Percentiles rank a stretch among this genome's conserved stretches.
These are phyloP conservation scores for Chaetomiaceae sp. DNA, from an alignment of 2,329 filamentous ascomycete genomes.

Conservation along the genomic window DNA sequence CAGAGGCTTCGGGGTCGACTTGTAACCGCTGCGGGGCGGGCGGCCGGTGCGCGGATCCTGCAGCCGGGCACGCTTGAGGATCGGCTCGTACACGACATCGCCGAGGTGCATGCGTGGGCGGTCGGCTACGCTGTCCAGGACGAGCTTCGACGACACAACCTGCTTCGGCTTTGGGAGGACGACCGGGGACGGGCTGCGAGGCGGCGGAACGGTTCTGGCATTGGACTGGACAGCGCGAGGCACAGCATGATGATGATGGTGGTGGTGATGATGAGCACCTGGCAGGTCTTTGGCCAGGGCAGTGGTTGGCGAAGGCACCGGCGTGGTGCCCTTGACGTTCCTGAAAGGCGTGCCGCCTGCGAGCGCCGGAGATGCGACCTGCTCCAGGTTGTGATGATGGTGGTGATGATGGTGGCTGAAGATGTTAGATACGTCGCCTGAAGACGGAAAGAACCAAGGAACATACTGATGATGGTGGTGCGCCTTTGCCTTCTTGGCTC, in stretches of 20 bases:
- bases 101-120: constrained; percentile 77
- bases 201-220: constrained; percentile 28
- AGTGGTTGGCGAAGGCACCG: constrained; percentile 41
- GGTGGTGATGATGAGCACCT: constrained; percentile 37
- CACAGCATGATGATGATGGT: constrained; percentile 50
- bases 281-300: constrained; percentile 35
- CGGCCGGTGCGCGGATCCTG: constrained; percentile 49
- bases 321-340: constrained; percentile 43
- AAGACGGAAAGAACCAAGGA: constrained; percentile 34
- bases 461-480: constrained; percentile 66
- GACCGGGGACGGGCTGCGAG: constrained; percentile 38
- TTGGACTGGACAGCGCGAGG: constrained; percentile 32
- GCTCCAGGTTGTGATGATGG: constrained; percentile 42
- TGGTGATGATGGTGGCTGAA: constrained; percentile 54
- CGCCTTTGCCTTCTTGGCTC: constrained; percentile 62
- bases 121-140: constrained; percentile 67
- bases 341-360: constrained; percentile 44
- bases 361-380: constrained; percentile 40
- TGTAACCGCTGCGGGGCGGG: constrained; percentile 32
- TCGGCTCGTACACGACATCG: constrained; percentile 74
- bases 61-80: constrained; percentile 51
- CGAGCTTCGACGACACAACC: constrained; percentile 62
- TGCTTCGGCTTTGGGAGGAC: constrained; percentile 59
- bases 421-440: constrained; percentile 22
- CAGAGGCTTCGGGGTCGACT: constrained; percentile 63